Percentiles rank a stretch among this genome's conserved stretches.
Conservation (phyloP, 257 asterid genomes). For the Datura wrightii region DNA sequence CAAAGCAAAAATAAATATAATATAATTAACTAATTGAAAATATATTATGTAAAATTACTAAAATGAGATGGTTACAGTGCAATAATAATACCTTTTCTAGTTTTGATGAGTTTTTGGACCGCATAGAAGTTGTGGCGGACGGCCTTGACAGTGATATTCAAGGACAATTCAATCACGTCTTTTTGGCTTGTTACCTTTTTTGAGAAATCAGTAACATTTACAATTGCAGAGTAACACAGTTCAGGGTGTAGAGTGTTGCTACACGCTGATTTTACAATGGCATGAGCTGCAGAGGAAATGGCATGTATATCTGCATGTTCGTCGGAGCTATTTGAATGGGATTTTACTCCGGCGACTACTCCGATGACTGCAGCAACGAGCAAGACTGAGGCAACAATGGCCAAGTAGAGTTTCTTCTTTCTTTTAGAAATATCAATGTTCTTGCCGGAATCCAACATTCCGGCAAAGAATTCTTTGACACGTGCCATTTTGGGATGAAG, state of each 20-base stretch:
- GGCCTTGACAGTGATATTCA: slow-evolving; percentile 53
- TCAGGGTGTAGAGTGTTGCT: slow-evolving; percentile 62
- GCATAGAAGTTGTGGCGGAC: slow-evolving; percentile 45
- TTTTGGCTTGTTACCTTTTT: slow-evolving; percentile 45
- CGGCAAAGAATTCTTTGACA: slow-evolving; percentile 39
- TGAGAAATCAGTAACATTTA: slow-evolving; percentile 40
- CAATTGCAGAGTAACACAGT: slow-evolving; percentile 62
- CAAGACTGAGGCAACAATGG: slow-evolving; percentile 43
- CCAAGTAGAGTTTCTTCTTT: slow-evolving; percentile 36
- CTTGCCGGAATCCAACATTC: slow-evolving; percentile 42
- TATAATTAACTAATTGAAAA: neutral
- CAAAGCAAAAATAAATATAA: too few species aligned
- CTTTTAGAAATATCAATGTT: slow-evolving; percentile 11
- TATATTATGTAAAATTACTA: neutral
- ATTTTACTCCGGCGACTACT: slow-evolving; percentile 40
- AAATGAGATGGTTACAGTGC: neutral
- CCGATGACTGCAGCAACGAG: slow-evolving; percentile 38
- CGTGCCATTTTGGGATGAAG: slow-evolving; percentile 42
- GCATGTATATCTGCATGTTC: slow-evolving; percentile 27
- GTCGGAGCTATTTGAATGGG: slow-evolving; percentile 29
- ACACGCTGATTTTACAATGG: slow-evolving; percentile 52
- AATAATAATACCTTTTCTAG: slow-evolving; percentile 29
- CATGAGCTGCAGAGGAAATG: slow-evolving; percentile 50
- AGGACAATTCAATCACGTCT: slow-evolving; percentile 58
- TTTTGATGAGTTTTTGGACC: slow-evolving; percentile 45